Evolutionary conservation across 2,329 filamentous ascomycete genomes (phyloP), one percentile per base, ranked within the genome.

Genomic region (Helotiales sp.): DNA sequence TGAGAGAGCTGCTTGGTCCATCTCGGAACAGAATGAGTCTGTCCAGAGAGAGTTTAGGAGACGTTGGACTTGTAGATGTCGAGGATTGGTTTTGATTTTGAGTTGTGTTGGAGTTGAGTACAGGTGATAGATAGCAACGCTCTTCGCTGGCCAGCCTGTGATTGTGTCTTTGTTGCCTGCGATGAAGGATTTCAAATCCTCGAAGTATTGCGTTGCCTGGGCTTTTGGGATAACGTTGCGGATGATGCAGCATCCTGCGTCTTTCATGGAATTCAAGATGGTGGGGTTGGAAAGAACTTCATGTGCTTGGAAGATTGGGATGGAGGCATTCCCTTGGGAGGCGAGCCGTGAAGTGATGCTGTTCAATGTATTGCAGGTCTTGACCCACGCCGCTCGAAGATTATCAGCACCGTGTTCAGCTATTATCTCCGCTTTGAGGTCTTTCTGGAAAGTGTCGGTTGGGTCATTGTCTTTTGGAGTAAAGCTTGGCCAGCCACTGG

Each of bases 21-120:
- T 62, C 0, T 60, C 38, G 2, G 51, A 46, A 10, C 13, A 15
- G 12, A 38, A 53, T 33, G 58, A 58, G 48, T 62, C 66, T 52
- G 55, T 79, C 91, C 48, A 90, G 70, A 3, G 73, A 69, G 2
- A 75, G 77, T 90, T 85, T 34, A 92, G 78, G 22, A 82, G 81
- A 6, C 74, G 74, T 63, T 91, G 88, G 0, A 83, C 77, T 25
- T 74, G 70, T n/a, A 91, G 73, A 60, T 91, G 73, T 58, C 84
- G 83, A 0, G 84, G 81, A 67, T 92, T 86, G 0, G 80, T 75
- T 13, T 89, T 81, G 2, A 87, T 88, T 60, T 81, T 79, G 38
- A 89, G 75, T 69, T 92, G 89, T 1, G 86, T 77, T 1, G 79
- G 77, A 0, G 86, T 87, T 87, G 88, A 91, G 73, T 91, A 91